A percentile compares a stretch with the other conserved stretches of the same genome.
phyloP scores from a whole-genome alignment of 768 basidiomycete species.

The Suillus americanus region DNA sequence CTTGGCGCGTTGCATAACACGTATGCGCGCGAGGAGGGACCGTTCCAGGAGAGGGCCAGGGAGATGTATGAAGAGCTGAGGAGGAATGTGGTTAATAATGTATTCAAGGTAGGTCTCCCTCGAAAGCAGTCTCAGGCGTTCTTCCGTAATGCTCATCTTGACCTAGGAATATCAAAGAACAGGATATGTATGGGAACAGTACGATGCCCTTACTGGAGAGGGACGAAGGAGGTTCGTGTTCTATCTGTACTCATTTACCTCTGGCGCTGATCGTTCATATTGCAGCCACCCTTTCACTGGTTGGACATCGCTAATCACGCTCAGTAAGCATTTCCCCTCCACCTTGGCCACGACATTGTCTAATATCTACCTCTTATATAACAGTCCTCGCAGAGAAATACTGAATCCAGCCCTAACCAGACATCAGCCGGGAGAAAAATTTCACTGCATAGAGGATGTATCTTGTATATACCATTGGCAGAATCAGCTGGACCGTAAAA shows the following conservation, averaged over 20 bases:
- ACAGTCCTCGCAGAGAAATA: constrained; percentile 73
- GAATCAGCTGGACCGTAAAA: neutral
- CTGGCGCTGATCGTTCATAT: constrained; percentile 10
- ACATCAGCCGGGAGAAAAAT: neutral
- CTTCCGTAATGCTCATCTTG: constrained; percentile 5
- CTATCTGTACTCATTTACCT: constrained; percentile 6
- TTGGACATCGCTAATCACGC: constrained; percentile 87
- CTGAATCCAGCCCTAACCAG: constrained; percentile 23
- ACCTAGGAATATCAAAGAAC: constrained; percentile 85
- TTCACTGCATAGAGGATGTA: neutral
- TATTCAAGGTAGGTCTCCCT: constrained; percentile 55
- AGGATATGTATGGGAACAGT: constrained; percentile 98
- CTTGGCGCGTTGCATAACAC: constrained; percentile 77
- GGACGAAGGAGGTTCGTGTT: constrained; percentile 75
- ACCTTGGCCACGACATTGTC: neutral
- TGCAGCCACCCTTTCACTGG: constrained; percentile 93
- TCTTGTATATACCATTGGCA: neutral
- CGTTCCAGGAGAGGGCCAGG: constrained; percentile 70
- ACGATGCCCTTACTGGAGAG: constrained; percentile 80
- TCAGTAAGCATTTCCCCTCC: constrained; percentile 60
- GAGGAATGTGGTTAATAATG: constrained; percentile 82
- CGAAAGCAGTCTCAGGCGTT: neutral
- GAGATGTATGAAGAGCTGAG: constrained; percentile 81
- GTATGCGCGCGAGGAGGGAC: constrained; percentile 79
- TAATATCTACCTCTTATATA: constrained; percentile 5